Evolutionary conservation across 441 rosid genomes (phyloP).

Genomic region (Lagerstroemia fauriei): DNA sequence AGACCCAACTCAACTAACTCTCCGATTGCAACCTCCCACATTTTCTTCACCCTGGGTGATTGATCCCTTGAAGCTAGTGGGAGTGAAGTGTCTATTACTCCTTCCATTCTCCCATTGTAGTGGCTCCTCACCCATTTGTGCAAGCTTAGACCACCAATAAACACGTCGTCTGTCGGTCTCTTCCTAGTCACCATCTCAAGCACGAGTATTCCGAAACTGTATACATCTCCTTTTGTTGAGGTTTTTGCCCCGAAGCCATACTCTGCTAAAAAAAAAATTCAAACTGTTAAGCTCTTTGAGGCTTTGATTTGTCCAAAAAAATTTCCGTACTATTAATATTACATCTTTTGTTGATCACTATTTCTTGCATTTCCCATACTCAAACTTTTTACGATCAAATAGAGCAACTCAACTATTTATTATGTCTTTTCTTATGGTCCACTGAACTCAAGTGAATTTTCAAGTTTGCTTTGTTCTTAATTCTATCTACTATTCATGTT

Average conservation of each 20-base stretch:
- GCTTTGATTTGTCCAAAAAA: too few species aligned
- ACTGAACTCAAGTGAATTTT: not conserved
- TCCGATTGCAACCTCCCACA: slow-evolving; percentile 53
- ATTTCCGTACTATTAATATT: not conserved
- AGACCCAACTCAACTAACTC: slow-evolving; percentile 57
- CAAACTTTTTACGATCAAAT: not conserved
- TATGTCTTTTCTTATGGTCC: not conserved
- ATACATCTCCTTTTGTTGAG: slow-evolving; percentile 44
- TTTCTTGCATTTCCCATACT: not conserved
- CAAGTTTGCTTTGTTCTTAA: too few species aligned
- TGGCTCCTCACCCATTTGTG: slow-evolving; percentile 45
- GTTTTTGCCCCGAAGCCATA: slow-evolving; percentile 42
- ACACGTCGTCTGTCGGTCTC: slow-evolving; percentile 45
- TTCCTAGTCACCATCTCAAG: slow-evolving; percentile 47
- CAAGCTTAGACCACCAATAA: slow-evolving; percentile 37
- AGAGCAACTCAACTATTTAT: not conserved
- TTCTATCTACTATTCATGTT: too few species aligned
- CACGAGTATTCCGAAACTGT: slow-evolving; percentile 47
- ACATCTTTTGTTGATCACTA: not conserved
- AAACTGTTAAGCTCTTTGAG: not conserved
- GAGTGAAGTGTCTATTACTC: slow-evolving; percentile 47
- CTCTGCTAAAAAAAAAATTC: slow-evolving; percentile 29
- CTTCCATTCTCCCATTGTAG: slow-evolving; percentile 44
- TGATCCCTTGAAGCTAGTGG: slow-evolving; percentile 41
- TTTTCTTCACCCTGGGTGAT: slow-evolving; percentile 44